A percentile compares a stretch with the other conserved stretches of the same genome.
Conservation (phyloP, 2,329 filamentous ascomycete species). For the Emmonsia crescens region DNA sequence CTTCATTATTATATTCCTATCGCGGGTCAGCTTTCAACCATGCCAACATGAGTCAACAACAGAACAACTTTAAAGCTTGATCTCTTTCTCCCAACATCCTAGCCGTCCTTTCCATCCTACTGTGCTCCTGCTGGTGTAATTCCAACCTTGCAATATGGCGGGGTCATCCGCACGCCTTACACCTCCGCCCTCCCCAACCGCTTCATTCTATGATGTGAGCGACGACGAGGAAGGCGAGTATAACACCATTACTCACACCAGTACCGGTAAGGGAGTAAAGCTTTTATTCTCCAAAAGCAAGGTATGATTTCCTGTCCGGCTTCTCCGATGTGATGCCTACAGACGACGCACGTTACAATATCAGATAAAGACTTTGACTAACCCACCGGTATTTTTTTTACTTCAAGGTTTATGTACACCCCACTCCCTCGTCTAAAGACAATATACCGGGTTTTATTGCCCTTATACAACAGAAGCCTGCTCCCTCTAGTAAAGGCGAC, state of each 20-base stretch:
- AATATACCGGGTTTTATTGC: conserved; percentile 93
- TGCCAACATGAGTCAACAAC: background rate
- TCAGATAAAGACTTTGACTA: background rate
- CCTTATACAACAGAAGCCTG: conserved; percentile 74
- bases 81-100: background rate
- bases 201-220: conserved; percentile 88
- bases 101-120: background rate
- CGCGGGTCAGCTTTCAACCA: background rate
- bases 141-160: conserved; percentile 19
- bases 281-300: conserved; percentile 95
- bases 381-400: background rate
- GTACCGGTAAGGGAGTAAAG: conserved; percentile 70
- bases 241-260: conserved; percentile 76
- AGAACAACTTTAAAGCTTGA: background rate
- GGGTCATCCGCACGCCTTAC: conserved; percentile 24
- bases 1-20: background rate
- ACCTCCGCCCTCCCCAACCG: conserved; percentile 58
- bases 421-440: conserved; percentile 83
- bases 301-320: conserved; percentile 33
- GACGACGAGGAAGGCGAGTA: conserved; percentile 95
- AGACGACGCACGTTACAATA: background rate
- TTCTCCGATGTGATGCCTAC: background rate
- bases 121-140: background rate
- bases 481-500: conserved; percentile 19
- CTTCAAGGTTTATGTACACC: conserved; percentile 89